A percentile compares a stretch with the other conserved stretches of the same genome.
These are phyloP conservation scores for Bromus sterilis DNA, from an alignment of 176 grass and related monocot species.

Conservation along the genomic window DNA sequence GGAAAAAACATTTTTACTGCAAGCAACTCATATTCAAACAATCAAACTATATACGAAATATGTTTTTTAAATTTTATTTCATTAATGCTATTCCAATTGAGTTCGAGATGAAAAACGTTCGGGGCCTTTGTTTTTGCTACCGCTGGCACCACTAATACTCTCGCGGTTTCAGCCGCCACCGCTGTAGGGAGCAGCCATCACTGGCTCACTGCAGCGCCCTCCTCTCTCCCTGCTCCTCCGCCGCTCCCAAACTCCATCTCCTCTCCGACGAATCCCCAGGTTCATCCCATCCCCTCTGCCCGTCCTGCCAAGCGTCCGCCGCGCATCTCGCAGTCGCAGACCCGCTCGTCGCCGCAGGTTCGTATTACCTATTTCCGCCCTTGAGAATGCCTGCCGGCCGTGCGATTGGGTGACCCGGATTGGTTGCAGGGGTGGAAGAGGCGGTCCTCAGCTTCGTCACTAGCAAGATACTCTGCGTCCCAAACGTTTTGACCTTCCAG, in stretches of 20 bases:
- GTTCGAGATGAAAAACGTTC: too few relatives aligned
- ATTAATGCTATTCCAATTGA: too few relatives aligned
- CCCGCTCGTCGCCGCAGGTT: background rate
- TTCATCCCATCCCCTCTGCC: background rate
- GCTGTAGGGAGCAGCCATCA: background rate
- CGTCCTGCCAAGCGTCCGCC: constrained; percentile 8
- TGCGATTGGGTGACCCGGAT: background rate
- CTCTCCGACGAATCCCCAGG: background rate
- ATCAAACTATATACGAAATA: too few relatives aligned
- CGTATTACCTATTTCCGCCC: background rate
- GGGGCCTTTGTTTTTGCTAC: too few relatives aligned
- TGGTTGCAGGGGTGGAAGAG: constrained; percentile 48
- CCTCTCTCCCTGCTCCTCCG: background rate
- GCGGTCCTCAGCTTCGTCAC: constrained; percentile 59
- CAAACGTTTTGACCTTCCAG: too few relatives aligned
- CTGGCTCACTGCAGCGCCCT: background rate
- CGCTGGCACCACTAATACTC: too few relatives aligned
- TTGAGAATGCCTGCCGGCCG: background rate
- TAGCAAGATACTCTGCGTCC: too few relatives aligned
- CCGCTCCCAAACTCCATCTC: background rate
- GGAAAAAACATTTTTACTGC: too few relatives aligned
- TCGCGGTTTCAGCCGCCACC: background rate
- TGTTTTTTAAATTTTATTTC: too few relatives aligned
- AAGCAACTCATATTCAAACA: too few relatives aligned
- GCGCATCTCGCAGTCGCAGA: background rate